Percentiles rank a stretch among this genome's conserved stretches.
These are phyloP conservation scores for Rhinocladiella similis DNA, from an alignment of 2,329 filamentous ascomycete species.

Conservation along the genomic window DNA sequence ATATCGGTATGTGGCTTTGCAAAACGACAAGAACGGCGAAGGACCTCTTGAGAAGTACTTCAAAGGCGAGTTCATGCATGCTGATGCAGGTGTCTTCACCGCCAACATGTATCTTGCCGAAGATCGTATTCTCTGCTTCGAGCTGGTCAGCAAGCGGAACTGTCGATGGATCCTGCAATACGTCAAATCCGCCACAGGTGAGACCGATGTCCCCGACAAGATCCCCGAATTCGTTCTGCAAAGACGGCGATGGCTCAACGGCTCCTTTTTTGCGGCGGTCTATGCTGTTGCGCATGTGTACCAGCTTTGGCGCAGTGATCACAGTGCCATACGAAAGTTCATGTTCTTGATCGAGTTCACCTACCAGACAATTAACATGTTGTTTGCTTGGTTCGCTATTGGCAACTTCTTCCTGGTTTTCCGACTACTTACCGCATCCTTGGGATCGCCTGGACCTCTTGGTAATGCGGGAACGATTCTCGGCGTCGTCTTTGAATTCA, in stretches of 20 bases:
- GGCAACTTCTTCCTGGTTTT: constrained; percentile 99
- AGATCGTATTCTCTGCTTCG: constrained; percentile 57
- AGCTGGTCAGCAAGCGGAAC: constrained; percentile 94
- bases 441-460: constrained; percentile 69
- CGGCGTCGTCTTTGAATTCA: constrained; percentile 90
- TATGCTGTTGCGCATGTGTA: constrained; percentile 95
- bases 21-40: constrained; percentile 93
- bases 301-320: constrained; percentile 90
- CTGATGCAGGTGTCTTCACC: constrained; percentile 92
- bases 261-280: constrained; percentile 95
- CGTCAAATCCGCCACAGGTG: constrained; percentile 94
- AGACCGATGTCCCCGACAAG: constrained; percentile 93
- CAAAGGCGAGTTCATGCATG: constrained; percentile 92
- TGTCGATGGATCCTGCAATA: constrained; percentile 98
- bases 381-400: constrained; percentile 98
- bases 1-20: constrained; percentile 89
- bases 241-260: constrained; percentile 97
- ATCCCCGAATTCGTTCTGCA: constrained; percentile 95
- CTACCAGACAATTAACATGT: constrained; percentile 93
- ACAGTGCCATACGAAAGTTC: constrained; percentile 81
- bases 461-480: constrained; percentile 77
- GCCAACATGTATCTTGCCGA: constrained; percentile 69
- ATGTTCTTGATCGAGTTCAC: constrained; percentile 90
- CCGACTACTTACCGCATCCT: constrained; percentile 87
- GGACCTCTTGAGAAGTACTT: constrained; percentile 97